phyloP scores from a whole-genome alignment of 1,284 basidiomycete species.

The Vanrija humicola region DNA sequence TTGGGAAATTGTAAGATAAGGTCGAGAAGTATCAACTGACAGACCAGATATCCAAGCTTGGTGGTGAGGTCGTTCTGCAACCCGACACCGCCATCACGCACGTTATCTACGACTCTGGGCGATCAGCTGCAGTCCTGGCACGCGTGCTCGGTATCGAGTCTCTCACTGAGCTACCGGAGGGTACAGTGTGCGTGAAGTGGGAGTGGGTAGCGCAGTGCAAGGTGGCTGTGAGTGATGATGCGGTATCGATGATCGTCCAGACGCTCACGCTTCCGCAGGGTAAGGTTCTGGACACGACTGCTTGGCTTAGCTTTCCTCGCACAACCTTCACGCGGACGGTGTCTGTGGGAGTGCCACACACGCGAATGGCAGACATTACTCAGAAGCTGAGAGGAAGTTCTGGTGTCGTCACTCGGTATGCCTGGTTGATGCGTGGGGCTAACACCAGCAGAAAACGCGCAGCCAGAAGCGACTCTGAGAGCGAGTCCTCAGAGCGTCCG shows the following conservation, averaged over 20 bases:
- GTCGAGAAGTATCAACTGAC: not conserved
- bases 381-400: constrained; percentile 12
- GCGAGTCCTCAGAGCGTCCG: constrained; percentile 28
- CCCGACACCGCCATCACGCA: constrained; percentile 43
- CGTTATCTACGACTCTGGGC: constrained; percentile 34
- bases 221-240: constrained; percentile 20
- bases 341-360: not conserved
- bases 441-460: constrained; percentile 22
- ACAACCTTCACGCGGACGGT: constrained; percentile 17
- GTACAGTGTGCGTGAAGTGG: constrained; percentile 39
- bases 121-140: constrained; percentile 15
- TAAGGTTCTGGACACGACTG: constrained; percentile 20
- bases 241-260: not conserved
- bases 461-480: constrained; percentile 26
- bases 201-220: constrained; percentile 37
- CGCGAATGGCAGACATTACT: constrained; percentile 27
- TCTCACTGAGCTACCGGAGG: constrained; percentile 34
- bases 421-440: not conserved
- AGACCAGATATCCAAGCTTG: constrained; percentile 30
- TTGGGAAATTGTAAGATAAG: constrained; percentile 30
- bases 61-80: constrained; percentile 31
- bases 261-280: constrained; percentile 8
- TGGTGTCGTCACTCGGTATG: no score
- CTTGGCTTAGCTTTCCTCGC: constrained; percentile 31
- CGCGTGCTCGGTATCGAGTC: constrained; percentile 28